Percentiles rank a stretch among this genome's conserved stretches.
Evolutionary conservation across 257 asterid genomes (phyloP).

Genomic region (Lithospermum erythrorhizon): DNA sequence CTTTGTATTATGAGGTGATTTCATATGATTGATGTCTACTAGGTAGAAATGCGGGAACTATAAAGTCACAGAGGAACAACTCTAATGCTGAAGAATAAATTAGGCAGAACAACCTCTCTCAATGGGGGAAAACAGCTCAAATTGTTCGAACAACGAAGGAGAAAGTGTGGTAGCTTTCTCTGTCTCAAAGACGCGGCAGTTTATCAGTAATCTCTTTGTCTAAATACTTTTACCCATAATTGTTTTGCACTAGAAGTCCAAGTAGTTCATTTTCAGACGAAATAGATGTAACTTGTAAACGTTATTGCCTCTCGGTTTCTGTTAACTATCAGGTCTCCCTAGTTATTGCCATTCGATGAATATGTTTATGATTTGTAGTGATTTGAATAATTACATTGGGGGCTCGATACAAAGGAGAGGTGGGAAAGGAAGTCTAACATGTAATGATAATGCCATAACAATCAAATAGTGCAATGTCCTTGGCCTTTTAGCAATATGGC

Average conservation of each 20-base stretch:
- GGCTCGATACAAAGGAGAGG: conserved; percentile 7
- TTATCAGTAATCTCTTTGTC: conserved; percentile 34
- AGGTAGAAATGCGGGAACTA: conserved; percentile 25
- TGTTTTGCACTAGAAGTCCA: not conserved
- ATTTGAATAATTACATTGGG: not conserved
- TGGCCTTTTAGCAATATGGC: too few relatives aligned
- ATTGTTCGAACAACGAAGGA: conserved; percentile 13
- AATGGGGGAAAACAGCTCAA: conserved; percentile 13
- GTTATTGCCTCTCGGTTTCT: not conserved
- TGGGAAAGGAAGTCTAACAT: conserved; percentile 7
- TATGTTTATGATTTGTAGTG: not conserved
- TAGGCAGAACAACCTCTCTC: conserved; percentile 14
- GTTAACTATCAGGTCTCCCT: not conserved
- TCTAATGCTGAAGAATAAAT: conserved; percentile 15
- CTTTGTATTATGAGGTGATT: not conserved
- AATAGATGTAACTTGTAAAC: too few relatives aligned
- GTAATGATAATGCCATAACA: not conserved
- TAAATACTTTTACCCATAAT: too few relatives aligned
- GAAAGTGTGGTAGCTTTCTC: conserved; percentile 12
- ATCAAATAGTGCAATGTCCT: not conserved
- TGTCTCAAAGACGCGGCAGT: conserved; percentile 30
- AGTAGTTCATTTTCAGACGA: not conserved
- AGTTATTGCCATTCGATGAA: not conserved
- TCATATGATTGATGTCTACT: not conserved
- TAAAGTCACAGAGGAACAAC: conserved; percentile 29